Evolutionary conservation across 495 filamentous ascomycete species (phyloP).

Genomic region (Aspergillus cristatus): DNA sequence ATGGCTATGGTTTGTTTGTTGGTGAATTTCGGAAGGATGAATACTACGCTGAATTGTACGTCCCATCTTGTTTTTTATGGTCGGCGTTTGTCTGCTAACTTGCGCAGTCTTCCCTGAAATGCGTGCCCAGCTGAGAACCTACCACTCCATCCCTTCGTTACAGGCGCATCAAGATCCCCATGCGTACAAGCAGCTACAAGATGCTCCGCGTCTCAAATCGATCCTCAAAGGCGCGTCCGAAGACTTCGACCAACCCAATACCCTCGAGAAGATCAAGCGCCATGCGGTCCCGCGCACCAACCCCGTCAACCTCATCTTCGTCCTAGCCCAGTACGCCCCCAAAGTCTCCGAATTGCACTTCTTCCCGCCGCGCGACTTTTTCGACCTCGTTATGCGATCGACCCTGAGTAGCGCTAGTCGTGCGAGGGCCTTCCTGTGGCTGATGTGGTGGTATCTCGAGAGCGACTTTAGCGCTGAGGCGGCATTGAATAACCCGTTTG

Average conservation of each 20-base stretch:
- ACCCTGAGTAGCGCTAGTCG: slow-evolving; percentile 74
- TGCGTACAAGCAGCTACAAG: slow-evolving; percentile 95
- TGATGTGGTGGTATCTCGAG: slow-evolving; percentile 99
- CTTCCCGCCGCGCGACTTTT: slow-evolving; percentile 77
- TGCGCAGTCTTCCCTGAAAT: slow-evolving; percentile 94
- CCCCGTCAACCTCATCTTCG: slow-evolving; percentile 93
- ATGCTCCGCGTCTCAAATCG: slow-evolving; percentile 91
- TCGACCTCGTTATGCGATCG: slow-evolving; percentile 88
- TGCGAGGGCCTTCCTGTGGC: slow-evolving; percentile 86
- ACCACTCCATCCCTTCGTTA: slow-evolving; percentile 93
- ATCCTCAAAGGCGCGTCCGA: slow-evolving; percentile 96
- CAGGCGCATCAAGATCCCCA: slow-evolving; percentile 93
- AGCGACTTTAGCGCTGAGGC: slow-evolving; percentile 82
- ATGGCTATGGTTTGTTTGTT: slow-evolving; percentile 99
- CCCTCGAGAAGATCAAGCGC: slow-evolving; percentile 71
- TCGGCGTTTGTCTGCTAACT: slow-evolving; percentile 7
- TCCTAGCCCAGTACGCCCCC: slow-evolving; percentile 81
- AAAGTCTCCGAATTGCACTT: slow-evolving; percentile 93
- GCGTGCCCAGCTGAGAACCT: slow-evolving; percentile 95
- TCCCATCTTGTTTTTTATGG: slow-evolving; percentile 4
- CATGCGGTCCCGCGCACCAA: slow-evolving; percentile 73
- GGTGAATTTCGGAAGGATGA: slow-evolving; percentile 97
- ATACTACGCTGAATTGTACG: slow-evolving; percentile 94
- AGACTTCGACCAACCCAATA: slow-evolving; percentile 77
- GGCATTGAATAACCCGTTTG: slow-evolving; percentile 82